phyloP scores from a whole-genome alignment of 805 yeast species.

The Scheffersomyces ergatensis region DNA sequence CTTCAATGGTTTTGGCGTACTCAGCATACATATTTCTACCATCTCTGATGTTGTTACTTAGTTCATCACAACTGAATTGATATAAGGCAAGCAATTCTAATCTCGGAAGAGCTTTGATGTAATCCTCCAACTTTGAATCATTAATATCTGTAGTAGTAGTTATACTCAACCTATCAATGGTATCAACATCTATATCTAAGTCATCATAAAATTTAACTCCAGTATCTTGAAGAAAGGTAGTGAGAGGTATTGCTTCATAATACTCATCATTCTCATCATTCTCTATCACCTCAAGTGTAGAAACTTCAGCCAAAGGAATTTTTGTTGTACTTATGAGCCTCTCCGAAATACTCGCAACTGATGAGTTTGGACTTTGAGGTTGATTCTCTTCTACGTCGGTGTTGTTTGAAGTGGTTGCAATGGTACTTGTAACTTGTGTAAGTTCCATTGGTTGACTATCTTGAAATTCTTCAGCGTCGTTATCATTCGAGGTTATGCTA shows the following conservation, averaged over 20 bases:
- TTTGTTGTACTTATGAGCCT: constrained; percentile 15
- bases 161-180: constrained; percentile 20
- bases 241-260: constrained; percentile 32
- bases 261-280: constrained; percentile 19
- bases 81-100: constrained; percentile 47
- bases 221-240: constrained; percentile 37
- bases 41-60: constrained; percentile 48
- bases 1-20: constrained; percentile 43
- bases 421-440: not conserved
- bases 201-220: constrained; percentile 47
- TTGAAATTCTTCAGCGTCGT: not conserved
- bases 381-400: not conserved
- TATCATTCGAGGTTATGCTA: not conserved
- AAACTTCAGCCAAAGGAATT: constrained; percentile 25
- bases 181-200: constrained; percentile 30
- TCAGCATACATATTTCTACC: constrained; percentile 47
- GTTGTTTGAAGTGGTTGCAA: not conserved
- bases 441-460: constrained; percentile 20
- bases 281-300: constrained; percentile 9
- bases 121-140: constrained; percentile 25
- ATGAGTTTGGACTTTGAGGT: not conserved
- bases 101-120: constrained; percentile 35
- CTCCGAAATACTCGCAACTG: constrained; percentile 4
- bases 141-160: constrained; percentile 7
- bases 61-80: constrained; percentile 53